These are phyloP conservation scores for Alloascoidea africana DNA, from an alignment of 805 yeast genomes.

Conservation along the genomic window DNA sequence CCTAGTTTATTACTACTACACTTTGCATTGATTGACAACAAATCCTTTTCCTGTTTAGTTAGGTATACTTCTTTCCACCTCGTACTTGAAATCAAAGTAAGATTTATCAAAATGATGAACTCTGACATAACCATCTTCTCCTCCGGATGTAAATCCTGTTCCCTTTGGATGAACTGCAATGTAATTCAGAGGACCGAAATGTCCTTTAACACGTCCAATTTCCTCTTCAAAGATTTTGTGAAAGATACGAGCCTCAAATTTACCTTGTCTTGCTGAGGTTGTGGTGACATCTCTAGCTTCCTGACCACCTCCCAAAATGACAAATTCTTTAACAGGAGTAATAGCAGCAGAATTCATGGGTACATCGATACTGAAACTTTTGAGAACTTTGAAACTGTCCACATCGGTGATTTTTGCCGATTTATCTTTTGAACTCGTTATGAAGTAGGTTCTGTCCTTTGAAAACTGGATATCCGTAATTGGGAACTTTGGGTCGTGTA, in stretches of 20 bases:
- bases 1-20: too few species aligned
- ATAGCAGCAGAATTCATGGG: conserved; percentile 93
- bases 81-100: conserved; percentile 86
- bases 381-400: conserved; percentile 54
- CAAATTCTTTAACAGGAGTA: conserved; percentile 84
- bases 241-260: conserved; percentile 90
- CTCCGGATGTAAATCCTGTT: conserved; percentile 87
- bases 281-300: conserved; percentile 98
- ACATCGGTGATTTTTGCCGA: conserved; percentile 66
- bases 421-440: conserved; percentile 88
- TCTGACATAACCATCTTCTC: conserved; percentile 96
- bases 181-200: conserved; percentile 95
- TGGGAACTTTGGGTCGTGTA: conserved; percentile 36
- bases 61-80: conserved; percentile 37
- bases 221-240: conserved; percentile 94
- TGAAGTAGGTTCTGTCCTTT: conserved; percentile 74
- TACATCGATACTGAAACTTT: conserved; percentile 73
- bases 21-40: too few species aligned
- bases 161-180: conserved; percentile 93
- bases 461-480: conserved; percentile 87
- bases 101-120: conserved; percentile 86
- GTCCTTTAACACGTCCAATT: conserved; percentile 94
- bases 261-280: conserved; percentile 87
- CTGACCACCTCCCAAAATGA: conserved; percentile 97
- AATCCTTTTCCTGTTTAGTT: too few species aligned